phyloP scores from a whole-genome alignment of 495 filamentous ascomycete species.

The Aspergillus olivimuriae region DNA sequence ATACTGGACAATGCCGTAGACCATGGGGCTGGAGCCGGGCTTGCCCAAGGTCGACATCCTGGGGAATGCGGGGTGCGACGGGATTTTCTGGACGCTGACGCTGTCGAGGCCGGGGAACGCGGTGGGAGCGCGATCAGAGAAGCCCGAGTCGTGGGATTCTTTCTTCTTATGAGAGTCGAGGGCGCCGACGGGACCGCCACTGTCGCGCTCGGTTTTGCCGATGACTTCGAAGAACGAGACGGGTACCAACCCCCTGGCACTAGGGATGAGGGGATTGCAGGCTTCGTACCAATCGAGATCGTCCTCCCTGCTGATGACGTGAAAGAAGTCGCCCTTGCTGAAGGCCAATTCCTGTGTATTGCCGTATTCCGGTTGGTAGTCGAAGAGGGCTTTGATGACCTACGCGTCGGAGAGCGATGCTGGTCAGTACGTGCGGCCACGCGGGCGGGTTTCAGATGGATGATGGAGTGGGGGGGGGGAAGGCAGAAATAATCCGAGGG shows the following conservation, averaged over 20 bases:
- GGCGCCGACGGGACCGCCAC: slow-evolving; percentile 54
- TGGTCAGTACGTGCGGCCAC: slow-evolving; percentile 8
- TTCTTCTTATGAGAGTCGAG: slow-evolving; percentile 52
- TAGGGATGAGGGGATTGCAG: slow-evolving; percentile 87
- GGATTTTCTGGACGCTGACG: slow-evolving; percentile 20
- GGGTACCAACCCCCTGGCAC: slow-evolving; percentile 84
- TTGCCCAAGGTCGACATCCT: slow-evolving; percentile 53
- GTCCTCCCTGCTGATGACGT: slow-evolving; percentile 95
- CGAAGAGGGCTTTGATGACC: slow-evolving; percentile 96
- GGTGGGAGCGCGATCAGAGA: slow-evolving; percentile 56
- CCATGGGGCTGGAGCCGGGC: slow-evolving; percentile 72
- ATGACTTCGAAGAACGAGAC: slow-evolving; percentile 89
- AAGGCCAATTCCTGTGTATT: slow-evolving; percentile 76
- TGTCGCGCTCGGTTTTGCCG: slow-evolving; percentile 81
- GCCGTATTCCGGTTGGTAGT: slow-evolving; percentile 69
- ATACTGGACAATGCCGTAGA: slow-evolving; percentile 95
- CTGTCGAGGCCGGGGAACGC: slow-evolving; percentile 30
- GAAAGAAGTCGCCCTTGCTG: slow-evolving; percentile 92
- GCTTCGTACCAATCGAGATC: slow-evolving; percentile 97
- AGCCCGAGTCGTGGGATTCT: slow-evolving; percentile 71
- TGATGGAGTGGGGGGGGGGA: slow-evolving; percentile 1
- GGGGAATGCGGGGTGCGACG: slow-evolving; percentile 31
- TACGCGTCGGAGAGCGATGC: slow-evolving; percentile 31
- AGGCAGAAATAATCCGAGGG: slow-evolving; percentile 2
- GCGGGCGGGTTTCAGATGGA: slow-evolving; percentile 1